Evolutionary conservation across 1,284 basidiomycete species (phyloP).

Genomic region (Puccinia horiana): DNA sequence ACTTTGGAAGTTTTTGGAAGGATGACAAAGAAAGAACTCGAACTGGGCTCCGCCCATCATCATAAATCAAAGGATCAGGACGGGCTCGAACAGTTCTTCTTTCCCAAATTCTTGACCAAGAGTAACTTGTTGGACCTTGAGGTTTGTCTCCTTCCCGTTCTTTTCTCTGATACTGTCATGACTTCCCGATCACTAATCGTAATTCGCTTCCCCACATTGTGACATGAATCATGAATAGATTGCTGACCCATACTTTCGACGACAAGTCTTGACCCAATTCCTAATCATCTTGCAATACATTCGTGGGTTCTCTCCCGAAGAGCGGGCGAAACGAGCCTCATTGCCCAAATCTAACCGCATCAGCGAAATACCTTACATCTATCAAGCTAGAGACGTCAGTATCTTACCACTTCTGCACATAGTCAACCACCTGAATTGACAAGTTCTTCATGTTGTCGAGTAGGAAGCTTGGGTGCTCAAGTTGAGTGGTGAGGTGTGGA

Average conservation of each 20-base stretch:
- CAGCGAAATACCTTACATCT: conserved; percentile 43
- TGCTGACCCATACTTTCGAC: conserved; percentile 81
- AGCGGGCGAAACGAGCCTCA: conserved; percentile 62
- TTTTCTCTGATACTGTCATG: neutral
- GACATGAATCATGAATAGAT: conserved; percentile 63
- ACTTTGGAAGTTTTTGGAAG: conserved; percentile 76
- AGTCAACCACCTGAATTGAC: neutral
- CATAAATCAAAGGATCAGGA: conserved; percentile 67
- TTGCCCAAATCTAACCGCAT: conserved; percentile 29
- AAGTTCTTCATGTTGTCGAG: neutral
- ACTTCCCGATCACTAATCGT: neutral
- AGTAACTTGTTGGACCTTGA: conserved; percentile 81
- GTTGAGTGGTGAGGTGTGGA: conserved; percentile 47
- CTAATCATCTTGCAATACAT: conserved; percentile 79
- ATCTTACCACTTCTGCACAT: neutral
- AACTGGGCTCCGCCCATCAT: conserved; percentile 62
- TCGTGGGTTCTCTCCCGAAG: conserved; percentile 71
- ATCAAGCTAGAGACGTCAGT: conserved; percentile 47
- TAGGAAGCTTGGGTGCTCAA: conserved; percentile 48
- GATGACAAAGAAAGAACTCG: conserved; percentile 73
- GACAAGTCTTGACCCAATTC: conserved; percentile 85
- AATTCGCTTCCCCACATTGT: neutral
- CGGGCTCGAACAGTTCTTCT: conserved; percentile 73
- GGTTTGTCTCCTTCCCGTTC: conserved; percentile 61
- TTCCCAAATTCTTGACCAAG: conserved; percentile 84